A percentile compares a stretch with the other conserved stretches of the same genome.
Evolutionary conservation across 164 flowering plant species (phyloP).

Genomic region (Hamamelis virginiana): DNA sequence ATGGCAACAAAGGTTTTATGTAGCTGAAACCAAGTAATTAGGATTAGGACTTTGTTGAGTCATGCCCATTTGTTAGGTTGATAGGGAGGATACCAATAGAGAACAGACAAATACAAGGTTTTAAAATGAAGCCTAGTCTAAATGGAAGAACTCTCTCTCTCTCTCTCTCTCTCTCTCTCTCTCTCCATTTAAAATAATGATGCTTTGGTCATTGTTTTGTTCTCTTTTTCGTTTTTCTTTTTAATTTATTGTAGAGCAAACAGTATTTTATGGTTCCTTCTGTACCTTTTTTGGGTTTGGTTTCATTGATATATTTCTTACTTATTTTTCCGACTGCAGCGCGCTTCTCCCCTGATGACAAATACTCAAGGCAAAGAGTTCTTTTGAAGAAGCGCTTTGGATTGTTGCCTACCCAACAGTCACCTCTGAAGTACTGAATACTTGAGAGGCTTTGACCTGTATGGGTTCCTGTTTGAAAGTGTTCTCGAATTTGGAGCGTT

Average conservation of each 20-base stretch:
- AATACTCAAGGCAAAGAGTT: slow-evolving; percentile 87
- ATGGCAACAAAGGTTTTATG: too few species aligned
- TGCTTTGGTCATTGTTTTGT: too few species aligned
- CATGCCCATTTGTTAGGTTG: too few species aligned
- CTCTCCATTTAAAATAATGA: too few species aligned
- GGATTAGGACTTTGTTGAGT: too few species aligned
- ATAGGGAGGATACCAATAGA: too few species aligned
- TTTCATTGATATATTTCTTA: not conserved
- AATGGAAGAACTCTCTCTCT: too few species aligned
- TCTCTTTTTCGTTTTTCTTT: not conserved
- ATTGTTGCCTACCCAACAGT: slow-evolving; percentile 78
- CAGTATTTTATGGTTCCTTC: not conserved
- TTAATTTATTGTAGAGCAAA: not conserved
- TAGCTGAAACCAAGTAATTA: too few species aligned
- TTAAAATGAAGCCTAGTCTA: too few species aligned
- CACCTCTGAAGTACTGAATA: slow-evolving; percentile 72
- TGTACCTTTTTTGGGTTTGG: not conserved
- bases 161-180: too few species aligned
- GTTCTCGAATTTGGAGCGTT: not conserved
- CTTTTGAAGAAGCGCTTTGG: slow-evolving; percentile 93
- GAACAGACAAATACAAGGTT: too few species aligned
- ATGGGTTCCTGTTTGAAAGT: not conserved
- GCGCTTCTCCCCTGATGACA: slow-evolving; percentile 97
- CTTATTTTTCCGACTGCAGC: slow-evolving; percentile 44
- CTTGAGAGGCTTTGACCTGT: not conserved